phyloP scores from a whole-genome alignment of 768 basidiomycete species.

The Russula dissimulans region DNA sequence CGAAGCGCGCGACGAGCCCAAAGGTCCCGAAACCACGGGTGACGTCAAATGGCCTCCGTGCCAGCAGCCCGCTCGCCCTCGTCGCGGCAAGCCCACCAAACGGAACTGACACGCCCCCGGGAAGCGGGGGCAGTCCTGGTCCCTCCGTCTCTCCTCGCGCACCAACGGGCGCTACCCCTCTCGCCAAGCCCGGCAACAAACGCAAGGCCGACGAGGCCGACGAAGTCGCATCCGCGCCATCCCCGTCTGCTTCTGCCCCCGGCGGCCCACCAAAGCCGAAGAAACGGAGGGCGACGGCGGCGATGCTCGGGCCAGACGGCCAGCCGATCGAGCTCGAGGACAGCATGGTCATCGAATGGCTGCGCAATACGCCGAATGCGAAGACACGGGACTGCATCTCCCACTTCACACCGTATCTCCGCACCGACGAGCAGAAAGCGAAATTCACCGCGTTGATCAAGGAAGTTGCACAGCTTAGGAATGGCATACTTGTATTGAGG shows the following conservation, averaged over 20 bases:
- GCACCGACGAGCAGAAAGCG: slow-evolving; percentile 56
- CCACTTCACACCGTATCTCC: slow-evolving; percentile 68
- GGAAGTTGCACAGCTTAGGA: slow-evolving; percentile 67
- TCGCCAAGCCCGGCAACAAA: slow-evolving; percentile 39
- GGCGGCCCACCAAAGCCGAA: slow-evolving; percentile 37
- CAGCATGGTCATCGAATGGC: slow-evolving; percentile 64
- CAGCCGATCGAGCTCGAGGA: slow-evolving; percentile 53
- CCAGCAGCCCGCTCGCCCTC: slow-evolving; percentile 46
- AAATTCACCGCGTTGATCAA: slow-evolving; percentile 74
- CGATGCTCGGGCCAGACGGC: slow-evolving; percentile 26
- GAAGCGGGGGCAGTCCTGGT: slow-evolving; percentile 19
- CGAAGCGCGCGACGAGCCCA: slow-evolving; percentile 79
- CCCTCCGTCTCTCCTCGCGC: slow-evolving; percentile 26
- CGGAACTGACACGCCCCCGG: slow-evolving; percentile 28
- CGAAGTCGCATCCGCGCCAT: slow-evolving; percentile 2
- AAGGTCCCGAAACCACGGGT: slow-evolving; percentile 54
- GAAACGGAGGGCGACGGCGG: slow-evolving; percentile 40
- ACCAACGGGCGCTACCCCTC: slow-evolving; percentile 8
- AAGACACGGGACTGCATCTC: slow-evolving; percentile 74
- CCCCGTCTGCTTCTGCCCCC: slow-evolving; percentile 17
- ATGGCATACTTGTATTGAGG: slow-evolving; percentile 47
- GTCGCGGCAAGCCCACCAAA: slow-evolving; percentile 25
- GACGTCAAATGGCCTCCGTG: slow-evolving; percentile 37
- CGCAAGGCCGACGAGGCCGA: slow-evolving; percentile 43
- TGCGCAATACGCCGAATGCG: slow-evolving; percentile 57